Evolutionary conservation across 2,329 filamentous ascomycete species (phyloP).

Genomic region (Neoscytalidium dimidiatum): DNA sequence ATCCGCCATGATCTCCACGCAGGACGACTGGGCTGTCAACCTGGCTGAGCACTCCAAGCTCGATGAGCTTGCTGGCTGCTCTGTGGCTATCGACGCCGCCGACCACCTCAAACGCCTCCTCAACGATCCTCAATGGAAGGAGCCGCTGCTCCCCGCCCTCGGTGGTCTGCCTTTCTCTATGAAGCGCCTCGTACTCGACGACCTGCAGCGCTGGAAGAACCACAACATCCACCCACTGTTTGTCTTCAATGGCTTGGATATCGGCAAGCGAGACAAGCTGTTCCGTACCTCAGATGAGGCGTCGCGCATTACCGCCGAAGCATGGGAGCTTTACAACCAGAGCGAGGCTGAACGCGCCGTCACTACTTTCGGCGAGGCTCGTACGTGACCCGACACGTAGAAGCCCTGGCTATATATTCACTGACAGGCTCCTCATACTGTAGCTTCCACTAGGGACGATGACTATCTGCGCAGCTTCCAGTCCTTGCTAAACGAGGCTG

Average conservation of each 20-base stretch:
- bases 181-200: conserved; percentile 71
- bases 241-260: conserved; percentile 85
- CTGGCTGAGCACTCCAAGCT: conserved; percentile 62
- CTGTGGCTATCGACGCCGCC: conserved; percentile 84
- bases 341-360: conserved; percentile 81
- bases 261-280: conserved; percentile 71
- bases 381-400: conserved; percentile 48
- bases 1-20: conserved; percentile 45
- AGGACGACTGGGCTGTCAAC: conserved; percentile 59
- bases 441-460: conserved; percentile 41
- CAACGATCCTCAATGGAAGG: conserved; percentile 65
- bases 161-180: conserved; percentile 84
- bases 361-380: conserved; percentile 79
- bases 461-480: conserved; percentile 78
- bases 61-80: conserved; percentile 70
- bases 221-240: conserved; percentile 78
- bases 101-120: conserved; percentile 84
- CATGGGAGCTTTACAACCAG: conserved; percentile 85
- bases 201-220: conserved; percentile 71
- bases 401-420: not conserved
- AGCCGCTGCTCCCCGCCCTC: conserved; percentile 86
- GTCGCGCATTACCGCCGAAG: conserved; percentile 70
- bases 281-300: conserved; percentile 62
- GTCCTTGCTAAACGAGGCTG: conserved; percentile 67
- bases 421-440: conserved; percentile 40